Evolutionary conservation across 306 rosid species (phyloP), one percentile per base, ranked within the genome.

Genomic region (Astragalus membranaceus): DNA sequence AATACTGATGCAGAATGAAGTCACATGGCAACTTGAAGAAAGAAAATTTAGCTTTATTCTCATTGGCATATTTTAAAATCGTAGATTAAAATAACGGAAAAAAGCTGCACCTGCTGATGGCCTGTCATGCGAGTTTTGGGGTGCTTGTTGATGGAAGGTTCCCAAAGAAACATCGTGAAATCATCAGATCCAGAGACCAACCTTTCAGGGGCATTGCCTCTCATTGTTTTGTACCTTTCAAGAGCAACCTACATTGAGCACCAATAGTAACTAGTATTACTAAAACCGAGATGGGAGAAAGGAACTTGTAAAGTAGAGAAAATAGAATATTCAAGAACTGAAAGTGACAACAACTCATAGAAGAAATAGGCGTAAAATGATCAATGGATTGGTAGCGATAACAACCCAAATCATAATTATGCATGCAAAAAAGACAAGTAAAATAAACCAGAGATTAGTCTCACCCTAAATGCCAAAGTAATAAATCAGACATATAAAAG

Each of bases 131-230:
- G 92, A 60, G 92, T 82, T 85, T 91, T 94, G 5, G 91, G 99
- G 35, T 87, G 90, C 82, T 89, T 91, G 89, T 85, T 87, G 81
- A 87, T 78, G 29, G 81, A 85, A 13, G 99, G 99, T 75, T 94
- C 97, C 99, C 97, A 94, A 59, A 94, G 90, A 66, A 87, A 91
- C 99, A 94, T 94, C 5, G 99, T 91, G 74, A 87, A 89, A 83
- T 94, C 99, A 86, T 94, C 97, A 32, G 97, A 94, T 65, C 97
- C 96, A 46, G 99, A 94, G 78, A 94, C 97, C 86, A 94, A 75
- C 62, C 99, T 86, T 79, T 94, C 99, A 39, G 97, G 95, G 74
- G 89, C 89, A 62, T 66, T 79, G 71, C 92, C 96, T 82, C 86
- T 91, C 97, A 83, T 91, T 65, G 78, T 73, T 50, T 91, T 81